phyloP scores from a whole-genome alignment of 768 basidiomycete species.

The Terana coerulea region DNA sequence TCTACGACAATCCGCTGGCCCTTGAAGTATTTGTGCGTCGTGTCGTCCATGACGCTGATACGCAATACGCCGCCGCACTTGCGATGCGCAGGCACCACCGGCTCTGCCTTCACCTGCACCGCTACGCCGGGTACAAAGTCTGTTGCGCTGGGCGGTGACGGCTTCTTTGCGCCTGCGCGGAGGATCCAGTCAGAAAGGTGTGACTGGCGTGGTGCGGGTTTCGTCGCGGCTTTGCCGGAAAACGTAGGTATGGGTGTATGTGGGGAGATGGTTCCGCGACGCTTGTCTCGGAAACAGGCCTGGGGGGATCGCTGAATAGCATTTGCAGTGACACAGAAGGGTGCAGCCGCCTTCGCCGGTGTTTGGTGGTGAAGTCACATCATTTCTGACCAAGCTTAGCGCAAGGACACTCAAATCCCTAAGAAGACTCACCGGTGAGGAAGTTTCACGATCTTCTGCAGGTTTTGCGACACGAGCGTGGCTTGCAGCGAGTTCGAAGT shows the following conservation, averaged over 20 bases:
- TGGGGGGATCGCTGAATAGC: no score
- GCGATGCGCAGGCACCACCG: background rate
- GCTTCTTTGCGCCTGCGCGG: background rate
- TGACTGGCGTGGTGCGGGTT: no score
- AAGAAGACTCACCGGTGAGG: constrained; percentile 11
- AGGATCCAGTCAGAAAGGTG: constrained; percentile 15
- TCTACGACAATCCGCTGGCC: constrained; percentile 16
- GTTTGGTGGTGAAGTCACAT: no score
- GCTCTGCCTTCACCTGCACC: background rate
- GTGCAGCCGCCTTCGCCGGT: no score
- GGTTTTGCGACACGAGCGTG: constrained; percentile 7
- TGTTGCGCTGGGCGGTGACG: background rate
- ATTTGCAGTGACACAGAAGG: no score
- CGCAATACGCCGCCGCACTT: constrained; percentile 16
- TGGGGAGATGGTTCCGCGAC: background rate
- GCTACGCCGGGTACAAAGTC: background rate
- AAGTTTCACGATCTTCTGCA: constrained; percentile 9
- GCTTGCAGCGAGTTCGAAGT: constrained; percentile 6
- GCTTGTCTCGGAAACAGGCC: no score
- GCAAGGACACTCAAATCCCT: no score
- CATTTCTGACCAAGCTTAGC: no score
- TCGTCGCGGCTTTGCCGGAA: constrained; percentile 10
- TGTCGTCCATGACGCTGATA: constrained; percentile 13
- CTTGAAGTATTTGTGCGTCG: constrained; percentile 16
- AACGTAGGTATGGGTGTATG: background rate